Evolutionary conservation across 208 protist genomes (phyloP).

Genomic region (Acanthamoeba sp.): DNA sequence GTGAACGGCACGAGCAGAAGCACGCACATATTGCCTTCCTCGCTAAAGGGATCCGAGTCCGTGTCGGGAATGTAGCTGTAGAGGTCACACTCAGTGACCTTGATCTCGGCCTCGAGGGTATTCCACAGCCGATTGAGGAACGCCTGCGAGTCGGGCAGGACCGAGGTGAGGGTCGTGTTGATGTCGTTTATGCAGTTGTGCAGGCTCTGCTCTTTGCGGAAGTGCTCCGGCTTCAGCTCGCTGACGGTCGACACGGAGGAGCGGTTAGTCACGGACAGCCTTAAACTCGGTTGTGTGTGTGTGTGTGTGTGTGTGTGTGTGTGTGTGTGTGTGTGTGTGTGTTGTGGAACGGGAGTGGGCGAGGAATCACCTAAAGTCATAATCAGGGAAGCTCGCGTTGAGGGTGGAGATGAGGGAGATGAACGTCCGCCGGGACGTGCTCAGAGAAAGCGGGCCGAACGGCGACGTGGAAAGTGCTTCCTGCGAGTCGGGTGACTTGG

Average conservation of each 20-base stretch:
- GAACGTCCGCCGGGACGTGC: slow-evolving; percentile 61
- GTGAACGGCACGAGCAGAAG: background rate
- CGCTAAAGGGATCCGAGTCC: slow-evolving; percentile 65
- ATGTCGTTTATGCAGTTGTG: slow-evolving; percentile 60
- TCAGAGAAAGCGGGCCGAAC: slow-evolving; percentile 60
- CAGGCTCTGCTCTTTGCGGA: slow-evolving; percentile 58
- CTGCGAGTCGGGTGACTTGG: slow-evolving; percentile 18
- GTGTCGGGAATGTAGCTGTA: slow-evolving; percentile 63
- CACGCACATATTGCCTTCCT: slow-evolving; percentile 61
- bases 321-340: background rate
- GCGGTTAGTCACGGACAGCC: background rate
- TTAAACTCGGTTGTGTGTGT: no score
- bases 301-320: no score
- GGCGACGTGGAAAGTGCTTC: slow-evolving; percentile 57
- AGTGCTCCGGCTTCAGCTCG: slow-evolving; percentile 61
- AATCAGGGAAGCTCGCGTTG: slow-evolving; percentile 64
- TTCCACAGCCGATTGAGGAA: slow-evolving; percentile 31
- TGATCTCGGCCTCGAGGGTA: slow-evolving; percentile 51
- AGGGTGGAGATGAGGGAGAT: slow-evolving; percentile 69
- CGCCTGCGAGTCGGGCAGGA: slow-evolving; percentile 18
- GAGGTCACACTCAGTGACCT: slow-evolving; percentile 41
- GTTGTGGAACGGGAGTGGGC: background rate
- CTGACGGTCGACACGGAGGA: background rate
- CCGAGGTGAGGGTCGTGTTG: slow-evolving; percentile 41
- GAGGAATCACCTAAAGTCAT: slow-evolving; percentile 52